phyloP scores from a whole-genome alignment of 805 yeast species.

The Yarrowia porcina region DNA sequence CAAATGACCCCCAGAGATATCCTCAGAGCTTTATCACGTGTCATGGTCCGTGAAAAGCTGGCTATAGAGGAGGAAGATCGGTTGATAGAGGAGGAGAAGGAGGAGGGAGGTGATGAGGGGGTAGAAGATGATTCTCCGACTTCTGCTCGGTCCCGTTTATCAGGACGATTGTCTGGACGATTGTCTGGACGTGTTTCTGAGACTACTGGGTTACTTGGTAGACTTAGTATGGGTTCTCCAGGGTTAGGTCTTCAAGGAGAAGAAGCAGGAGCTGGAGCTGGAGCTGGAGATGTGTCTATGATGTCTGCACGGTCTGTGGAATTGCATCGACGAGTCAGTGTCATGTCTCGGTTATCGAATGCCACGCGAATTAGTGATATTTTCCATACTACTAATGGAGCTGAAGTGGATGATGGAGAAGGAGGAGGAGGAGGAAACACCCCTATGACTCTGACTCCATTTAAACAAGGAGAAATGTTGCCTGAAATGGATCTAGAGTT shows the following conservation, averaged over 20 bases:
- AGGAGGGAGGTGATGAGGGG: not conserved
- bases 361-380: constrained; percentile 13
- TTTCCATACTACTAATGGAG: not conserved
- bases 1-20: constrained; percentile 29
- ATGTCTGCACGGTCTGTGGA: constrained; percentile 4
- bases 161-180: not conserved
- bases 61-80: not conserved
- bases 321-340: not conserved
- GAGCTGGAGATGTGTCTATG: not conserved
- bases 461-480: not conserved
- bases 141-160: not conserved
- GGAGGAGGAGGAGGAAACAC: not conserved
- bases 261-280: not conserved
- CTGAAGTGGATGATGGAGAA: not conserved
- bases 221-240: not conserved
- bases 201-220: not conserved
- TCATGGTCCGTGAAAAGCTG: constrained; percentile 28
- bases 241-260: not conserved
- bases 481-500: constrained; percentile 17
- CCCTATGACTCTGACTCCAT: not conserved
- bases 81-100: not conserved
- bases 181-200: not conserved
- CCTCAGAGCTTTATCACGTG: constrained; percentile 31
- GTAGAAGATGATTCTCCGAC: not conserved
- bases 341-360: constrained; percentile 8